Evolutionary conservation across 495 filamentous ascomycete genomes (phyloP).

Genomic region (Cercophora newfieldiana): DNA sequence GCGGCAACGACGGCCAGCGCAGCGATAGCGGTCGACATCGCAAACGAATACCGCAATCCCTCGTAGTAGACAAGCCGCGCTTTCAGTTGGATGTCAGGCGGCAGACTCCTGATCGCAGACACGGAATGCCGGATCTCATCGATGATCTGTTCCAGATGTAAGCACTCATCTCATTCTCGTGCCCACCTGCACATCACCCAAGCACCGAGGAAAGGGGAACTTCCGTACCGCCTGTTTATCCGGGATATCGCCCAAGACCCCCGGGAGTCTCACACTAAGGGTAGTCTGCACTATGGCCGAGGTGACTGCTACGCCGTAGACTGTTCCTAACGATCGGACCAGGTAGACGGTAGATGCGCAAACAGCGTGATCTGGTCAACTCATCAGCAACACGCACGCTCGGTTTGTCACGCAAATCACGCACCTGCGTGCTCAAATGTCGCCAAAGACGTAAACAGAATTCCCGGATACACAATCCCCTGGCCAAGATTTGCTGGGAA

Average conservation of each 20-base stretch:
- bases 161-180: conserved; percentile 21
- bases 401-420: conserved; percentile 1
- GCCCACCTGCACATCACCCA: conserved; percentile 14
- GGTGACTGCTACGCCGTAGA: conserved; percentile 64
- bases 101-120: conserved; percentile 53
- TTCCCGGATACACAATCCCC: conserved; percentile 63
- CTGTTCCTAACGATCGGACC: conserved; percentile 61
- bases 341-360: conserved; percentile 64
- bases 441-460: conserved; percentile 63
- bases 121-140: conserved; percentile 64
- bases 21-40: conserved; percentile 53
- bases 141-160: conserved; percentile 45
- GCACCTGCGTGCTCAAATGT: conserved; percentile 63
- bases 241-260: conserved; percentile 60
- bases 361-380: conserved; percentile 58
- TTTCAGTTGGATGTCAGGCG: conserved; percentile 59
- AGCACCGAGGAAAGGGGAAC: conserved; percentile 25
- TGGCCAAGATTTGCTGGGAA: conserved; percentile 66
- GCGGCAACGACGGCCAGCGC: conserved; percentile 51
- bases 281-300: conserved; percentile 66
- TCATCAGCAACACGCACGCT: background rate
- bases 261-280: conserved; percentile 55
- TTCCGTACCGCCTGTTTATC: conserved; percentile 66
- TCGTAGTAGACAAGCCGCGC: conserved; percentile 61
- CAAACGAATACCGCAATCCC: conserved; percentile 57